Base-by-base conservation (phyloP, 306 rosid genomes). In the Dryas alaskensis region DNA sequence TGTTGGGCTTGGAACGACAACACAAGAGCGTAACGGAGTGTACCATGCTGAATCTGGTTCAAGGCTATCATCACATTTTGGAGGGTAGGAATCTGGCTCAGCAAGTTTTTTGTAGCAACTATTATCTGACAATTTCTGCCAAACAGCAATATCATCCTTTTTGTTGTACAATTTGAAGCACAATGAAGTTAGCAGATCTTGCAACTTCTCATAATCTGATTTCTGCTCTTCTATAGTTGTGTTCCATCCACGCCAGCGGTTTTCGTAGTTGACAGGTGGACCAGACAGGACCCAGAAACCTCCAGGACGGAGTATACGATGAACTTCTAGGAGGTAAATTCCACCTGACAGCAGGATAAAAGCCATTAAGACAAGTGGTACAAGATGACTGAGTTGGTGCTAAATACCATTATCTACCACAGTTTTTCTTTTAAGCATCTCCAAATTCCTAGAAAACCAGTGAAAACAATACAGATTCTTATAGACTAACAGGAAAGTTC, bases 271-370 rank as follows among this genome's bases (percentile, higher is more conserved):
- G 37, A 95, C 98, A 3, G 99, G 99, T 10, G 99, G 99, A 27
- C 99, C 99, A 5, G 99, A 95, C 48, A 95, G 78, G 58, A 92
- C 82, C 99, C 99, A 95, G 74, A 95, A 92, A 40, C 99, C 99
- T 73, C 99, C 99, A 0, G 99, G 99, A 27, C 98, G 98, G 70
- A 95, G 97, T 54, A 95, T 92, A 59, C 99, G 93, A 69, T 90
- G 91, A 65, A 95, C 67, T 85, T 95, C 99, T 17, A 77, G 82
- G 8, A 95, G 92, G 88, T 95, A 95, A 68, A 92, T 84, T 60
- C 99, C 99, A 75, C 99, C 99, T 95, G 80, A 68, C 64, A 79
- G 39, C 50, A 74, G 31, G 66, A 77, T 16, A 59, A 39, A 61
- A 12, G 12, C 27, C 44, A 65, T 37, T 22, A 73, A 37, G 8